phyloP scores from a whole-genome alignment of 2,329 filamentous ascomycete genomes.

The Dactylonectria estremocensis region DNA sequence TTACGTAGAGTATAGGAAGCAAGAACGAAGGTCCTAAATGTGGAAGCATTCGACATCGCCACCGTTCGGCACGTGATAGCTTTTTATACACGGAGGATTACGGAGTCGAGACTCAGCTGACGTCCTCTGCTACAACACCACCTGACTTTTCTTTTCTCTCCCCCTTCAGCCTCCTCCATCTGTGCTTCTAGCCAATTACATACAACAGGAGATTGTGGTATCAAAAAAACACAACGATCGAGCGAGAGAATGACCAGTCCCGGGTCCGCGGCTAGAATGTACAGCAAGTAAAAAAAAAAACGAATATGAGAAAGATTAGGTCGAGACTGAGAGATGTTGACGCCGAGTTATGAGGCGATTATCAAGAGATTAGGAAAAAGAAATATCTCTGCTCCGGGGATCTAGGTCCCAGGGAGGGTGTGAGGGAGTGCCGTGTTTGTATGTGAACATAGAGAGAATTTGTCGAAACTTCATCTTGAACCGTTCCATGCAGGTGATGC shows the following conservation, averaged over 20 bases:
- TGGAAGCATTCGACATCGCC: background rate
- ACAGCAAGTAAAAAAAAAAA: slow-evolving; percentile 49
- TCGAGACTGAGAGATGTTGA: slow-evolving; percentile 49
- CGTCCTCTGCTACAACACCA: slow-evolving; percentile 28
- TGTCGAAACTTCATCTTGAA: slow-evolving; percentile 3
- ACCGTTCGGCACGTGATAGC: slow-evolving; percentile 9
- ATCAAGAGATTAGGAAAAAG: slow-evolving; percentile 33
- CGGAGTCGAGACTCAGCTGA: background rate
- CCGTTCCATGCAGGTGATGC: slow-evolving; percentile 24
- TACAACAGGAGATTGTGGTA: slow-evolving; percentile 51
- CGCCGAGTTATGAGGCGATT: slow-evolving; percentile 47
- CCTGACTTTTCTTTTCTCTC: slow-evolving; percentile 32
- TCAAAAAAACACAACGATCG: slow-evolving; percentile 46
- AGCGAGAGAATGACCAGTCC: slow-evolving; percentile 49
- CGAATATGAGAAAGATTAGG: slow-evolving; percentile 53
- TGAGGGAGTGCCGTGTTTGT: slow-evolving; percentile 14
- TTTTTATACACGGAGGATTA: slow-evolving; percentile 6
- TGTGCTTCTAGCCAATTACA: slow-evolving; percentile 48
- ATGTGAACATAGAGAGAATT: too few relatives aligned
- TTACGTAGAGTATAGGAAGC: background rate
- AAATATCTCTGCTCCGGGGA: slow-evolving; percentile 1
- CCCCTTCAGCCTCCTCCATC: slow-evolving; percentile 20
- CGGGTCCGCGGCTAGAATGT: slow-evolving; percentile 54
- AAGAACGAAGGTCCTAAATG: background rate
- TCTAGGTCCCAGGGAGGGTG: slow-evolving; percentile 11